Percentiles rank a stretch among this genome's conserved stretches.
phyloP scores from a whole-genome alignment of 2,329 filamentous ascomycete genomes.

The Colletotrichum sp. region DNA sequence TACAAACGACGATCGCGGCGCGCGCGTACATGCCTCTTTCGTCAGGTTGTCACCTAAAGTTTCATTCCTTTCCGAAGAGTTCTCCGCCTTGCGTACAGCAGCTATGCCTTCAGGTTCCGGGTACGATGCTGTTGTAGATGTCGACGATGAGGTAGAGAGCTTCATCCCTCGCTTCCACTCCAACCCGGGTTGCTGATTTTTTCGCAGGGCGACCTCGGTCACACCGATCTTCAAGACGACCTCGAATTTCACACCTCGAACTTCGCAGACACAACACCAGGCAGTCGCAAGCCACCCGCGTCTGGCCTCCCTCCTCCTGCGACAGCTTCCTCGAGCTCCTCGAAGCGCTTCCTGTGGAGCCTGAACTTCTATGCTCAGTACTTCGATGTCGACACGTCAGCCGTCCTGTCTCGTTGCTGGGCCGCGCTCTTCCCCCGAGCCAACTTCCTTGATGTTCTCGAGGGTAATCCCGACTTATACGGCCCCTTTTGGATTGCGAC shows the following conservation, averaged over 20 bases:
- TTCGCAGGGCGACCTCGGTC: conserved; percentile 87
- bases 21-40: neutral
- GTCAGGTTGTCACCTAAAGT: neutral
- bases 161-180: neutral
- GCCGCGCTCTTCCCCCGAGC: conserved; percentile 88
- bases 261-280: conserved; percentile 67
- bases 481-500: conserved; percentile 99
- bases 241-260: conserved; percentile 97
- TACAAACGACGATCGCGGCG: neutral
- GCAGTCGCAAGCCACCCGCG: conserved; percentile 51
- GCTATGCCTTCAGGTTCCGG: conserved; percentile 67
- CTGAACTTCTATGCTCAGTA: conserved; percentile 95
- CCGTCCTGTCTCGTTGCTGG: conserved; percentile 85
- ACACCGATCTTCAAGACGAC: conserved; percentile 97
- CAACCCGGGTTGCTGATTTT: neutral
- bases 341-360: conserved; percentile 91
- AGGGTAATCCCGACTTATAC: conserved; percentile 96
- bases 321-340: conserved; percentile 52
- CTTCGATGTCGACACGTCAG: conserved; percentile 96
- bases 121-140: conserved; percentile 97
- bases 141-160: conserved; percentile 85
- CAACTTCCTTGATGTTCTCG: conserved; percentile 96
- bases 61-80: neutral
- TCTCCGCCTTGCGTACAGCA: conserved; percentile 5
- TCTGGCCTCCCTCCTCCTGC: conserved; percentile 60